A percentile compares a stretch with the other conserved stretches of the same genome.
phyloP scores from a whole-genome alignment of 306 rosid species.

The Cucurbita argyrosperma region DNA sequence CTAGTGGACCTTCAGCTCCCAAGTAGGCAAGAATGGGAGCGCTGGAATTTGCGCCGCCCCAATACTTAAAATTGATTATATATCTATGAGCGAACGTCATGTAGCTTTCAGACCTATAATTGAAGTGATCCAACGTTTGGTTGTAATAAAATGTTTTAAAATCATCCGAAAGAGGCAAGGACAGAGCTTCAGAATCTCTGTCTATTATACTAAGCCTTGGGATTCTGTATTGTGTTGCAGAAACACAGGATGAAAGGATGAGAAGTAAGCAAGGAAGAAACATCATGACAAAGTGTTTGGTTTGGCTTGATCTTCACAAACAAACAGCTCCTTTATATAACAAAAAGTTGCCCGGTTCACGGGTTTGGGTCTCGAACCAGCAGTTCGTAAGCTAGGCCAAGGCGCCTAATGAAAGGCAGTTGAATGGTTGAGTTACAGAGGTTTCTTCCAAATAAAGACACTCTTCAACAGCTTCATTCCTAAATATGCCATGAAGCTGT shows the following conservation, averaged over 20 bases:
- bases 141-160: slow-evolving; percentile 34
- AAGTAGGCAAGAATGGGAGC: slow-evolving; percentile 55
- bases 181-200: neutral
- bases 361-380: too few species aligned
- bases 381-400: too few species aligned
- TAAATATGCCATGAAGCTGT: neutral
- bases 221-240: slow-evolving; percentile 10
- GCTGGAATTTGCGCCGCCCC: slow-evolving; percentile 46
- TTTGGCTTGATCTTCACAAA: neutral
- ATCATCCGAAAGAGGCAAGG: slow-evolving; percentile 5
- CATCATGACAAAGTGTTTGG: neutral
- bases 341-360: neutral
- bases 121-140: slow-evolving; percentile 66
- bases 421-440: neutral
- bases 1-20: slow-evolving; percentile 47
- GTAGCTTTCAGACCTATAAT: slow-evolving; percentile 48
- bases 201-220: slow-evolving; percentile 44
- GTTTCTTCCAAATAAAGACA: neutral
- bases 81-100: slow-evolving; percentile 46
- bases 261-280: neutral
- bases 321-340: slow-evolving; percentile 1
- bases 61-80: slow-evolving; percentile 39
- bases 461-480: neutral
- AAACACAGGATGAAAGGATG: slow-evolving; percentile 9
- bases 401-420: too few species aligned